Conservation (phyloP, 176 grass and related monocot species). For the Pharus latifolius region DNA sequence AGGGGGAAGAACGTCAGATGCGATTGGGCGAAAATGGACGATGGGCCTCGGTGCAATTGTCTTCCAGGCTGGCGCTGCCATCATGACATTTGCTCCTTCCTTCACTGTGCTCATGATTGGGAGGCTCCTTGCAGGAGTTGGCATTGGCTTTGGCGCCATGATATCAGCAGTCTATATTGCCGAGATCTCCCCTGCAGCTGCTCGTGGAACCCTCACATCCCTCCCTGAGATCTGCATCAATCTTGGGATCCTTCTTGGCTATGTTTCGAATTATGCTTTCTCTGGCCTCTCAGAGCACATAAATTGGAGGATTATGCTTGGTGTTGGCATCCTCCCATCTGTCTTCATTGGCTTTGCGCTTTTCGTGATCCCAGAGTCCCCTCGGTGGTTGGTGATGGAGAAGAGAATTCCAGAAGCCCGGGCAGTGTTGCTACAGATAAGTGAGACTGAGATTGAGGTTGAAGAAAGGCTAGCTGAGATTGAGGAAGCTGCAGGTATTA, state of each 20-base stretch:
- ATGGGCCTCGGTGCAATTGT: slow-evolving; percentile 74
- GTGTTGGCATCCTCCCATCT: slow-evolving; percentile 71
- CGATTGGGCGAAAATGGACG: slow-evolving; percentile 85
- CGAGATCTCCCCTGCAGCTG: slow-evolving; percentile 71
- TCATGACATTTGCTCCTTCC: slow-evolving; percentile 90
- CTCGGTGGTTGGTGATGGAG: slow-evolving; percentile 87
- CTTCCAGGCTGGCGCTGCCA: slow-evolving; percentile 61
- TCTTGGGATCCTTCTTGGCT: slow-evolving; percentile 79
- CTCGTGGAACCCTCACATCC: slow-evolving; percentile 78
- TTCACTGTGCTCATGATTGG: slow-evolving; percentile 75
- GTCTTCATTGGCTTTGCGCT: slow-evolving; percentile 77
- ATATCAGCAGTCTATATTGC: slow-evolving; percentile 88
- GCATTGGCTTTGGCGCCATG: slow-evolving; percentile 91
- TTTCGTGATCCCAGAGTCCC: slow-evolving; percentile 82
- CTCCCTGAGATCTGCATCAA: slow-evolving; percentile 94
- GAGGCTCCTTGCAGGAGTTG: slow-evolving; percentile 66
- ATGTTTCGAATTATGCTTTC: slow-evolving; percentile 89
- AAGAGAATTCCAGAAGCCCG: slow-evolving; percentile 60
- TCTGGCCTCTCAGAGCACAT: slow-evolving; percentile 70
- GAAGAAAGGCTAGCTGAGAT: slow-evolving; percentile 73
- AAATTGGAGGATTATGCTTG: slow-evolving; percentile 95
- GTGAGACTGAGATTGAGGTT: slow-evolving; percentile 58
- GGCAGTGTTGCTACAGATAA: slow-evolving; percentile 56
- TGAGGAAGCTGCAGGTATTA: slow-evolving; percentile 48
- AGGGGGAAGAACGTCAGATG: slow-evolving; percentile 81